Base-by-base conservation (phyloP, 306 rosid species). In the Casuarina equisetifolia region DNA sequence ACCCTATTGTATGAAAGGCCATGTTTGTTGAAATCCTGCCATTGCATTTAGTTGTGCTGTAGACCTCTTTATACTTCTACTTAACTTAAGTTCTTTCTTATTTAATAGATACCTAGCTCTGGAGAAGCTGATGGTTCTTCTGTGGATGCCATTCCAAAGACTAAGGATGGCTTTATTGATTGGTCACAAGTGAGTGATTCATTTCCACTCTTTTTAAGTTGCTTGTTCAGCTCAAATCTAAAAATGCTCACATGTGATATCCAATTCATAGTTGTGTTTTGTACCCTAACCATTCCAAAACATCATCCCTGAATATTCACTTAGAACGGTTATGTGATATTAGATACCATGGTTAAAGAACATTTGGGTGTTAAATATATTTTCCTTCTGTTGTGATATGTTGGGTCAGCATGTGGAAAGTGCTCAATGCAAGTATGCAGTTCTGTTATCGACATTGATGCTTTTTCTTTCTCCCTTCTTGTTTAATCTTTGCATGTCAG, bases 181-280 rank as follows among this genome's bases (percentile, higher is more conserved):
- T 94, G 98, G 97, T 94, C 98, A 61, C 90, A 88, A 75, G 98
- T 94, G 84, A 91, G 91, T 86, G 63, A 80, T 77, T 79, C 43
- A 74, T 75, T 50, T 76, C 64, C 61, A 57, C 74, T 74, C 74
- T 71, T 73, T 77, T 69, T 20, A 63, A 70, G 68, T 72, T 70
- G 67, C 63, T 79, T 63, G 69, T 17, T 17, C 46, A 67, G 12
- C 40, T 50, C 2, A 42, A 42, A 17, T 67, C 11, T 17, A 15
- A 20, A 40, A 17, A 5, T 35, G 6, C 46, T 78, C 4, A 35
- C 46, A 10, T 54, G 70, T 9, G 69, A 36, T 62, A 35, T 62
- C 35, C 7, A 62, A 13, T 62, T 62, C 19, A 35, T 62, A 38
- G 69, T 36, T 1, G 45, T 62, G 2, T 12, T 62, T 13, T 13